Conservation (phyloP, 2,329 filamentous ascomycete species). For the Lachnellula suecica region DNA sequence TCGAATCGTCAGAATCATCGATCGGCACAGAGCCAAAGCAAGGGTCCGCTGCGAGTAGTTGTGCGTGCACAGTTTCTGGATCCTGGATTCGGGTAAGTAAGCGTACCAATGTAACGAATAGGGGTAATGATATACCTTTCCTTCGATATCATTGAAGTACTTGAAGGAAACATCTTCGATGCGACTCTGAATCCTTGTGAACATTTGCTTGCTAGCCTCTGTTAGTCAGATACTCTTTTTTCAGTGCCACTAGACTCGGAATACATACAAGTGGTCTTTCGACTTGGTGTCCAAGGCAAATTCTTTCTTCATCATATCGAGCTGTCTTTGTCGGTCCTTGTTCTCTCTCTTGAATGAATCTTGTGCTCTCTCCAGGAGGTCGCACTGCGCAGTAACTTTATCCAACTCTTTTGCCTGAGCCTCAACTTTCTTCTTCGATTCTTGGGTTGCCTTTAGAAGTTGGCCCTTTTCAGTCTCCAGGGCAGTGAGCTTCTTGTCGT, state of each 20-base stretch:
- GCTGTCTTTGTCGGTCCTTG: neutral
- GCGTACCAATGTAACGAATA: neutral
- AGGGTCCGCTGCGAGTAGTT: conserved; percentile 6
- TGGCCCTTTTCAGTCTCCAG: neutral
- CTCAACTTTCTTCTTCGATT: neutral
- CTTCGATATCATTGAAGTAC: conserved; percentile 11
- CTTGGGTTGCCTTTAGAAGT: neutral
- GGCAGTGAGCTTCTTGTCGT: neutral
- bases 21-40: conserved; percentile 14
- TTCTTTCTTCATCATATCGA: neutral
- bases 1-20: conserved; percentile 12
- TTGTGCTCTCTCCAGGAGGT: neutral
- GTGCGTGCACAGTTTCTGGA: conserved; percentile 3
- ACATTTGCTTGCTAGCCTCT: conserved; percentile 5
- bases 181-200: conserved; percentile 4
- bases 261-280: conserved; percentile 12
- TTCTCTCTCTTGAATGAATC: neutral
- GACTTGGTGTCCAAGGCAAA: neutral
- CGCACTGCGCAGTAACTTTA: neutral
- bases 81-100: conserved; percentile 13
- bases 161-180: conserved; percentile 6
- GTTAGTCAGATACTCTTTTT: conserved; percentile 6
- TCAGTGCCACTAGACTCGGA: neutral
- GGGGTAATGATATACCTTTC: conserved; percentile 5
- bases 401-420: neutral